A percentile compares a stretch with the other conserved stretches of the same genome.
Conservation (phyloP, 106 monocot species). For the Vanilla planifolia region DNA sequence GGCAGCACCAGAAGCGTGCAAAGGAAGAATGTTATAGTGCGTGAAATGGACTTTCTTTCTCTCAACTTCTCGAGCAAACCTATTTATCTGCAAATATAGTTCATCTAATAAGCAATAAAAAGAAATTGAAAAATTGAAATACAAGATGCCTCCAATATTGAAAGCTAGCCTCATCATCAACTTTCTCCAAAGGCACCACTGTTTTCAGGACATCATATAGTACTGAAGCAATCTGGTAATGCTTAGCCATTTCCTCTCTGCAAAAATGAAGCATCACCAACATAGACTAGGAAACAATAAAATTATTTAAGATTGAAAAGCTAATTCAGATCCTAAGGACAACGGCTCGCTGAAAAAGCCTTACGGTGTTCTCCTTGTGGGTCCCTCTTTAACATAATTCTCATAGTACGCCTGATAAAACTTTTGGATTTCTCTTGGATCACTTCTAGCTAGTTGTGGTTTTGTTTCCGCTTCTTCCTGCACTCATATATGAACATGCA, state of each 20-base stretch:
- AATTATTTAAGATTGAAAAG: neutral
- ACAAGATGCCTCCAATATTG: neutral
- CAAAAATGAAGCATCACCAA: constrained; percentile 7
- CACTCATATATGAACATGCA: neutral
- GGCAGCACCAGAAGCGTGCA: constrained; percentile 46
- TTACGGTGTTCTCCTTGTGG: constrained; percentile 59
- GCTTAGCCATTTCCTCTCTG: constrained; percentile 95
- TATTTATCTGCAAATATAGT: constrained; percentile 42
- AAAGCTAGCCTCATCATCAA: constrained; percentile 57
- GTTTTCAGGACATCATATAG: constrained; percentile 85
- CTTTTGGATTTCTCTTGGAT: constrained; percentile 76
- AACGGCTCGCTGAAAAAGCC: neutral
- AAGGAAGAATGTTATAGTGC: constrained; percentile 91
- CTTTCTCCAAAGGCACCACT: constrained; percentile 59
- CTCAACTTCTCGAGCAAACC: constrained; percentile 80
- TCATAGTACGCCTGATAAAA: constrained; percentile 80
- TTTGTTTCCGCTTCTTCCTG: constrained; percentile 78
- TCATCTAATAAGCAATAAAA: neutral
- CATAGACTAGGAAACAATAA: neutral
- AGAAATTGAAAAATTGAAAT: neutral
- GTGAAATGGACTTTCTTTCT: constrained; percentile 76
- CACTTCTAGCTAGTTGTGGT: constrained; percentile 38
- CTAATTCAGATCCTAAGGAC: neutral
- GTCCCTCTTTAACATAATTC: constrained; percentile 52
- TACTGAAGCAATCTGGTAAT: constrained; percentile 90